Conservation (phyloP, 2,329 filamentous ascomycete genomes). For the Neonectria magnoliae region DNA sequence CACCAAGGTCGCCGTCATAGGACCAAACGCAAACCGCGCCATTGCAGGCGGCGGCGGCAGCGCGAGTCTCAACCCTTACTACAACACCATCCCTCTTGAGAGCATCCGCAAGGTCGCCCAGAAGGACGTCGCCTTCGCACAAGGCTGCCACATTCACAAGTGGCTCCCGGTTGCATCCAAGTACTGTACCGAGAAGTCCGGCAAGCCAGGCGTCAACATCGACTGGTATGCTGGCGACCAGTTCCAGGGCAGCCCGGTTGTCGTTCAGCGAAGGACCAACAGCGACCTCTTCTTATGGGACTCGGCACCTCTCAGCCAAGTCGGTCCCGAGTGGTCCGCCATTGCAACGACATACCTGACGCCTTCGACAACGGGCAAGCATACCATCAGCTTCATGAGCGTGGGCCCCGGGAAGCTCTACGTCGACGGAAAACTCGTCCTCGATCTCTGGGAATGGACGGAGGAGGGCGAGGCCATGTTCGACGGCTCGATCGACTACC, state of each 20-base stretch:
- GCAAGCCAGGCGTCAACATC: constrained; percentile 69
- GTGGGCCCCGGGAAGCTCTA: constrained; percentile 72
- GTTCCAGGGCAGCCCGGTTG: constrained; percentile 66
- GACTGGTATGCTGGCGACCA: constrained; percentile 73
- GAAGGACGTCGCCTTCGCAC: constrained; percentile 66
- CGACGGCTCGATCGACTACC: constrained; percentile 71
- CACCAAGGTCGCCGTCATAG: constrained; percentile 71
- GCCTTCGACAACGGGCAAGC: constrained; percentile 66
- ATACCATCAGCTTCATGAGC: constrained; percentile 74
- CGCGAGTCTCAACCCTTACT: constrained; percentile 75
- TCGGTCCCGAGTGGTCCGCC: constrained; percentile 72
- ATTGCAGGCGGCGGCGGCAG: constrained; percentile 76
- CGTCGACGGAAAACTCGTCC: constrained; percentile 66
- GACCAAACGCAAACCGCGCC: constrained; percentile 73
- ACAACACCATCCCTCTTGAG: constrained; percentile 69
- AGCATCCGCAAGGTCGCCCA: constrained; percentile 66
- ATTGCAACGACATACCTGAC: constrained; percentile 69
- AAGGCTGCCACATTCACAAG: constrained; percentile 43
- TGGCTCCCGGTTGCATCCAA: constrained; percentile 43
- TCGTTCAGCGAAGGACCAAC: constrained; percentile 68
- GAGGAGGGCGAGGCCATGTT: constrained; percentile 78
- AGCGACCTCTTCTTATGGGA: constrained; percentile 78
- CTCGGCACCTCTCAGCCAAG: constrained; percentile 68
- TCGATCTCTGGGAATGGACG: constrained; percentile 76
- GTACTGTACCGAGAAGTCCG: constrained; percentile 50